Base-by-base conservation (phyloP, 179 eudicot species). In the Corrigiola litoralis region DNA sequence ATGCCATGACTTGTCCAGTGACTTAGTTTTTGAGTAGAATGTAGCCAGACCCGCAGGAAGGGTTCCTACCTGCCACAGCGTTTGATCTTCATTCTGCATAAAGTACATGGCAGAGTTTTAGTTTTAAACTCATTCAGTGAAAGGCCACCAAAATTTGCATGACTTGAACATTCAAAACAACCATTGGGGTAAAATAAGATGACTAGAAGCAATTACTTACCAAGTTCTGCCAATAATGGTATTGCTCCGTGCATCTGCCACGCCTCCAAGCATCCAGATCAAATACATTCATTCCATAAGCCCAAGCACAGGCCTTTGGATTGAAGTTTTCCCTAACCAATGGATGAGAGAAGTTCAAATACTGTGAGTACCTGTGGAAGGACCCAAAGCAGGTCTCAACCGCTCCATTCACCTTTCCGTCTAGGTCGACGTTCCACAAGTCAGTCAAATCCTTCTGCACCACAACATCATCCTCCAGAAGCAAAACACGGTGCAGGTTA, bases 341-440 rank as follows among this genome's bases (percentile, higher is more conserved):
- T 61, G 96, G 88, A 72, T 89, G 75, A 62, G 96, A 87, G 72
- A 89, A 89, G 67, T 89, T 89, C 75, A 89, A 71, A 67, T 89
- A 89, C 13, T 89, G 87, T 42, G 82, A 79, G 74, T 82, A 89
- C 17, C 90, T 86, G 50, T 85, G 96, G 68, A 87, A 89, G 36
- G 96, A 76, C 58, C 96, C 96, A 77, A 89, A 89, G 78, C 96
- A 89, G 44, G 88, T 86, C 76, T 88, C 90, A 47, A 88, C 84
- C 58, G 85, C 92, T 40, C 87, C 96, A 69, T 82, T 84, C 46
- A 88, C 92, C 79, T 84, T 88, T 37, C 92, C 89, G 71, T 76
- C 82, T 64, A 86, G 70, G 71, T 88, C 88, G 25, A 88, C 76
- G 55, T 74, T 81, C 92, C 92, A 88, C 65, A 88, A 78, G 51